These are phyloP conservation scores for Pelagomonas calceolata DNA, from an alignment of 108 stramenopile genomes.

Conservation along the genomic window DNA sequence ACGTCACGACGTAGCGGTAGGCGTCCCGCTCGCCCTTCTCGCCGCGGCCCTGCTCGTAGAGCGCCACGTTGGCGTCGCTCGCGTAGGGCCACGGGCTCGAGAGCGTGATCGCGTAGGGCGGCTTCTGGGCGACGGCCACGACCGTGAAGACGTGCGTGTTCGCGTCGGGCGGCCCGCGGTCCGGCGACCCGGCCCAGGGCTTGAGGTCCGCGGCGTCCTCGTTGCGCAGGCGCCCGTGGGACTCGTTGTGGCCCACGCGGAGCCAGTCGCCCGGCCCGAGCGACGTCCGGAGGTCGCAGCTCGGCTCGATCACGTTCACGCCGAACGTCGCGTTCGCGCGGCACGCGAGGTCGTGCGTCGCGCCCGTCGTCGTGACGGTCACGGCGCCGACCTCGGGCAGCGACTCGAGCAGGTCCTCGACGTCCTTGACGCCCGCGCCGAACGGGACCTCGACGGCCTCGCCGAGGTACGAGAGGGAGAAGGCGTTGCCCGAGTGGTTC, in stretches of 20 bases:
- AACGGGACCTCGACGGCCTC: conserved; percentile 13
- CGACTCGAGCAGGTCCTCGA: conserved; percentile 42
- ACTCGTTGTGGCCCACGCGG: conserved; percentile 27
- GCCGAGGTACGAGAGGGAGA: not conserved
- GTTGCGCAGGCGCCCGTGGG: too few species aligned
- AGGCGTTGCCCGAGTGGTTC: not conserved
- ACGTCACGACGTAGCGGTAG: conserved; percentile 60
- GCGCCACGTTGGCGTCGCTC: conserved; percentile 11
- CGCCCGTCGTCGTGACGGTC: conserved; percentile 42
- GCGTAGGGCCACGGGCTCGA: conserved; percentile 37
- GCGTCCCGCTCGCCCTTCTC: conserved; percentile 19
- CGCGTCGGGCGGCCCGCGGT: conserved; percentile 11
- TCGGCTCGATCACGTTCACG: conserved; percentile 25
- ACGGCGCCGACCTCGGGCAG: conserved; percentile 50
- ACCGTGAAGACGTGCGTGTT: conserved; percentile 42
- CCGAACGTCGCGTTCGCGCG: conserved; percentile 39
- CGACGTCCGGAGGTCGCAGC: conserved; percentile 16
- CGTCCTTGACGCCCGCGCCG: conserved; percentile 25
- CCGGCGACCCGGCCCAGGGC: too few species aligned
- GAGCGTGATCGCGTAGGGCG: conserved; percentile 40
- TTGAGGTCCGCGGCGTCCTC: too few species aligned
- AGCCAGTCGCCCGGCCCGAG: conserved; percentile 56
- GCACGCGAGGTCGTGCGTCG: conserved; percentile 25
- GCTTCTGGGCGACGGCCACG: conserved; percentile 9
- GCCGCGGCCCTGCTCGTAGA: conserved; percentile 35